Percentiles rank a stretch among this genome's conserved stretches.
Conservation (phyloP, 2,329 filamentous ascomycete genomes). For the Colletotrichum sp. region DNA sequence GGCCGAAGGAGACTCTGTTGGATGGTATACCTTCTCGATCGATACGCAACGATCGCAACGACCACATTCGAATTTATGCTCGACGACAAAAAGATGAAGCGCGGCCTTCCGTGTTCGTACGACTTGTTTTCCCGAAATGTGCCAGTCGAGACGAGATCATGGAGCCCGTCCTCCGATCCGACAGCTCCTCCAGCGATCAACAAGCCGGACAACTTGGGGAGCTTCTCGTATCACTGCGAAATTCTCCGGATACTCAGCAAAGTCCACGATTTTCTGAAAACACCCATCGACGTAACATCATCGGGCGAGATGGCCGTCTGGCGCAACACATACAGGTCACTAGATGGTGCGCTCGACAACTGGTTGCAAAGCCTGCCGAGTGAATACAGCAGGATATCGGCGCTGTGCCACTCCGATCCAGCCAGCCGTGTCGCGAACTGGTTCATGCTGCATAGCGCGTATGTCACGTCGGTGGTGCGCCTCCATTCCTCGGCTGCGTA, state of each 20-base stretch:
- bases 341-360: constrained; percentile 42
- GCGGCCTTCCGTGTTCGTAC: constrained; percentile 47
- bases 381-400: constrained; percentile 50
- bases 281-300: constrained; percentile 42
- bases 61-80: constrained; percentile 47
- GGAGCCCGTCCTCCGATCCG: constrained; percentile 26
- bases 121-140: constrained; percentile 49
- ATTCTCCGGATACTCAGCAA: constrained; percentile 46
- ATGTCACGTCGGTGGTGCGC: constrained; percentile 47
- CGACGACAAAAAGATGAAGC: constrained; percentile 41
- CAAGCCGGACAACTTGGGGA: constrained; percentile 47
- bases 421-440: constrained; percentile 51
- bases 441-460: constrained; percentile 52
- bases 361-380: constrained; percentile 48
- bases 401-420: constrained; percentile 49
- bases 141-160: constrained; percentile 44
- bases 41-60: constrained; percentile 47
- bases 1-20: constrained; percentile 45
- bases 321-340: constrained; percentile 44
- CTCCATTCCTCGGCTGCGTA: constrained; percentile 50
- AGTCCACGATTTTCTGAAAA: constrained; percentile 47
- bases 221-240: constrained; percentile 50
- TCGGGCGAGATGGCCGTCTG: constrained; percentile 42
- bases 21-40: constrained; percentile 50
- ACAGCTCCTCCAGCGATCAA: constrained; percentile 31